Base-by-base conservation (phyloP, 2,329 filamentous ascomycete genomes). In the Juglanconis sp. region DNA sequence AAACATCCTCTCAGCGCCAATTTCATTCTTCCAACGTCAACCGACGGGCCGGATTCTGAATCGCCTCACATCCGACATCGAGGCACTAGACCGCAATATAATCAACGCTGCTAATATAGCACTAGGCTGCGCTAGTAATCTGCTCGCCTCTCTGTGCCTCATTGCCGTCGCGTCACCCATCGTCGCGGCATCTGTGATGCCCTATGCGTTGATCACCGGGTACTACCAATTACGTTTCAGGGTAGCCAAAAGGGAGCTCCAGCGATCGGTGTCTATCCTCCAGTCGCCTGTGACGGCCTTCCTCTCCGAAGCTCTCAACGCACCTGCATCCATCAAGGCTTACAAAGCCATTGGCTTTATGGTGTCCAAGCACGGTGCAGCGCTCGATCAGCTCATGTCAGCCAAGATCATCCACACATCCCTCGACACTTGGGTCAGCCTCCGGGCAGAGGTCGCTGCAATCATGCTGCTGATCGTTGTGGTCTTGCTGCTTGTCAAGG, bases 341-440 rank as follows among this genome's bases (percentile, higher is more conserved):
- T 56, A 56, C 32, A 40, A 40, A 10, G 54, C 54, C 32, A 11
- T 48, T 34, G 38, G 38, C 36, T 56, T 56, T 44, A 56, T 56
- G 54, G 46, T 50, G 5, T 35, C 32, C 7, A 56, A 56, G 35
- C 54, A 56, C n/a, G 54, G 44, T 6, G 46, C 35, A 30, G 42
- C 44, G 10, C 54, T 56, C 36, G 54, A 56, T 7, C 42, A 17
- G 7, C 34, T 56, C 42, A 48, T 56, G 54, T 49, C 44, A 40
- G 54, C 54, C 44, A 56, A 56, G 46, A 5, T 49, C 15, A 44
- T 56, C 42, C 54, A 40, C 42, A 56, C 48, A 34, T 56, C 54
- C 11, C 54, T 56, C 9, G 54, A 56, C 34, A 56, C 54, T n/a
- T 56, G 54, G 54, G n/a, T 56, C 54, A 56, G 42, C 4, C 32